phyloP scores from a whole-genome alignment of 2,329 filamentous ascomycete species.

The Emergomyces orientalis region DNA sequence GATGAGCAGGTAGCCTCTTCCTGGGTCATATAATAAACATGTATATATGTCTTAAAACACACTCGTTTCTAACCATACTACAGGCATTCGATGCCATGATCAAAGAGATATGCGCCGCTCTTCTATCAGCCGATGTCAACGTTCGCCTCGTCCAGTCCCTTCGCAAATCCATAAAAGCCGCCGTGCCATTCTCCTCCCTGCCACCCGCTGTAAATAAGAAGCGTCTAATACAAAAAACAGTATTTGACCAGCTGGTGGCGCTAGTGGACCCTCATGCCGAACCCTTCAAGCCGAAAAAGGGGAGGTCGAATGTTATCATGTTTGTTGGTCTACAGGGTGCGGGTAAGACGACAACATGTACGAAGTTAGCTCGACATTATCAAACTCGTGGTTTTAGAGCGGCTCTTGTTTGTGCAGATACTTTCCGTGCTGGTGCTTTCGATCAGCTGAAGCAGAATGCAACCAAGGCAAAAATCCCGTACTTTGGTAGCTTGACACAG shows the following conservation, averaged over 20 bases:
- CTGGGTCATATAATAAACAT: constrained; percentile 5
- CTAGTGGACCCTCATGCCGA: constrained; percentile 93
- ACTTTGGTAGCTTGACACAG: constrained; percentile 93
- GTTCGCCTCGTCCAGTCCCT: constrained; percentile 84
- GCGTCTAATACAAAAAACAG: constrained; percentile 91
- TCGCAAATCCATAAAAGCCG: constrained; percentile 80
- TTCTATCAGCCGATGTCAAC: constrained; percentile 95
- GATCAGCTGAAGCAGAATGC: constrained; percentile 98
- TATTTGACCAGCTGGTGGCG: constrained; percentile 92
- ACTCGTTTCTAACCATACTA: constrained; percentile 5
- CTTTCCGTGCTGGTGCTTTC: constrained; percentile 95
- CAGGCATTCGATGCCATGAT: constrained; percentile 96
- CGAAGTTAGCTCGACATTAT: constrained; percentile 91
- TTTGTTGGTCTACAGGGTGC: constrained; percentile 97
- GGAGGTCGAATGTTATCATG: constrained; percentile 96
- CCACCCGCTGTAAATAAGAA: constrained; percentile 95
- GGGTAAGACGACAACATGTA: constrained; percentile 97
- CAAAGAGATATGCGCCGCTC: constrained; percentile 92
- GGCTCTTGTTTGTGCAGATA: constrained; percentile 93
- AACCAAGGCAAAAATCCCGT: constrained; percentile 97
- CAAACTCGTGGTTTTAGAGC: constrained; percentile 86
- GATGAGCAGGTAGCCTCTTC: constrained; percentile 69
- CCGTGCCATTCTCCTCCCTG: constrained; percentile 91
- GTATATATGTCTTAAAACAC: constrained; percentile 5
- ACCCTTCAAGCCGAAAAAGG: constrained; percentile 94